Percentiles rank a stretch among this genome's conserved stretches.
phyloP scores from a whole-genome alignment of 2,329 filamentous ascomycete species.

The Ascochyta lentis region DNA sequence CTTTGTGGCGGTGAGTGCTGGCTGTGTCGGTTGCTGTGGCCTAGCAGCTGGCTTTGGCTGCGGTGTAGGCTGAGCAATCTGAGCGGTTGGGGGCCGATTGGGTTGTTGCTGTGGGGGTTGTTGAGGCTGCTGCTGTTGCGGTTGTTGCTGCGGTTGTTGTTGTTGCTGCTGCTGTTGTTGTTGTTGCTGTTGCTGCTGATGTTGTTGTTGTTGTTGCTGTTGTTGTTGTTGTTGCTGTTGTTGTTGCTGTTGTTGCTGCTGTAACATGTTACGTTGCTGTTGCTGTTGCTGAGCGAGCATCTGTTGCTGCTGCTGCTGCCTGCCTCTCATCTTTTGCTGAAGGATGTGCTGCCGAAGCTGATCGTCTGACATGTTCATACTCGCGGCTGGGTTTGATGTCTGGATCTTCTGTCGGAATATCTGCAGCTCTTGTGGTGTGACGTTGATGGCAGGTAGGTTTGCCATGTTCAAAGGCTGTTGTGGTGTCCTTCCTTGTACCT shows the following conservation, averaged over 20 bases:
- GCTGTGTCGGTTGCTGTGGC: conserved; percentile 31
- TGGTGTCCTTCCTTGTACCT: conserved; percentile 33
- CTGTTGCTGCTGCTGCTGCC: conserved; percentile 23
- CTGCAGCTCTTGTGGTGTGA: conserved; percentile 52
- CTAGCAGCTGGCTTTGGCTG: conserved; percentile 27
- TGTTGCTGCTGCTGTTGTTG: conserved; percentile 16
- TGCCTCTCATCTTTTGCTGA: conserved; percentile 30
- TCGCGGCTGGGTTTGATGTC: conserved; percentile 28
- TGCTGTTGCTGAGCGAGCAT: conserved; percentile 38
- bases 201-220: conserved; percentile 12
- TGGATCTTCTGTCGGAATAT: conserved; percentile 45
- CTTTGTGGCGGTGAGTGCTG: conserved; percentile 23
- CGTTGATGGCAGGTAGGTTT: conserved; percentile 33
- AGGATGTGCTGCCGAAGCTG: conserved; percentile 38
- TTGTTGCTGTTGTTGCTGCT: conserved; percentile 43
- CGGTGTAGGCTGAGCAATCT: conserved; percentile 5
- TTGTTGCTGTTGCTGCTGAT: not conserved
- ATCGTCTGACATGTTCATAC: conserved; percentile 37
- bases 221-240: conserved; percentile 11
- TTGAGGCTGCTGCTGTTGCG: conserved; percentile 11
- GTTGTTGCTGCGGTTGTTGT: conserved; percentile 15
- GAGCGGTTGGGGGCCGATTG: conserved; percentile 7
- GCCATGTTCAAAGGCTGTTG: conserved; percentile 40
- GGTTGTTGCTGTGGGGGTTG: conserved; percentile 9
- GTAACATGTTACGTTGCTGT: conserved; percentile 27